These are phyloP conservation scores for Salix purpurea DNA, from an alignment of 345 rosid genomes.

Conservation along the genomic window DNA sequence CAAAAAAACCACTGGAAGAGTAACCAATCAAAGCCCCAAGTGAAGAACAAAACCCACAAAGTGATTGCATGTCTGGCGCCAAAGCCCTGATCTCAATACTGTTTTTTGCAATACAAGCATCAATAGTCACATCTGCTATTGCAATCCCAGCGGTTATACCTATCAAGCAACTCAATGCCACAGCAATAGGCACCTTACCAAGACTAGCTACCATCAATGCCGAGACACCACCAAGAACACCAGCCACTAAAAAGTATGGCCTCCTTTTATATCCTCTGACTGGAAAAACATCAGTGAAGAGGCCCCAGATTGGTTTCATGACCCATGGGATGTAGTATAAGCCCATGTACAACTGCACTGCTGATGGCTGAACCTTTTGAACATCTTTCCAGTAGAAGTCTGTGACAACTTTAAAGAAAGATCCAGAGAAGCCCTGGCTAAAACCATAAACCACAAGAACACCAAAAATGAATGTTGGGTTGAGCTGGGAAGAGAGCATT, in stretches of 20 bases:
- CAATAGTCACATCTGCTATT: constrained; percentile 77
- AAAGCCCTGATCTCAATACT: constrained; percentile 51
- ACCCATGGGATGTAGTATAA: constrained; percentile 75
- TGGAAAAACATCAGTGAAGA: constrained; percentile 69
- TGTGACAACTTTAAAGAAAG: constrained; percentile 66
- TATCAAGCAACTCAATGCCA: constrained; percentile 56
- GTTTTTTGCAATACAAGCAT: constrained; percentile 78
- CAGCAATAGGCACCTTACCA: constrained; percentile 43
- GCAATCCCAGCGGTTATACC: constrained; percentile 73
- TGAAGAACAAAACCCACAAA: constrained; percentile 73
- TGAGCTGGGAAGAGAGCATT: constrained; percentile 57
- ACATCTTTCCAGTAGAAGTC: constrained; percentile 89
- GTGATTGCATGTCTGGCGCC: constrained; percentile 83
- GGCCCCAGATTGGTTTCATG: constrained; percentile 79
- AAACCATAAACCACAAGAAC: constrained; percentile 67
- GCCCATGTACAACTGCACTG: constrained; percentile 67
- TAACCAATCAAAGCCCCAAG: constrained; percentile 73
- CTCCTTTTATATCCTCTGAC: constrained; percentile 60
- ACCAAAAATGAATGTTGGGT: constrained; percentile 60
- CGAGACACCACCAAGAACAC: constrained; percentile 52
- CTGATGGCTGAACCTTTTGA: constrained; percentile 66
- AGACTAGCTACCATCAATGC: constrained; percentile 45
- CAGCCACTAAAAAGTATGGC: constrained; percentile 68
- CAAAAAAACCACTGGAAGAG: constrained; percentile 64
- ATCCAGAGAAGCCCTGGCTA: constrained; percentile 68